These are phyloP conservation scores for Rhizopogon vesiculosus DNA, from an alignment of 768 basidiomycete species.

Conservation along the genomic window DNA sequence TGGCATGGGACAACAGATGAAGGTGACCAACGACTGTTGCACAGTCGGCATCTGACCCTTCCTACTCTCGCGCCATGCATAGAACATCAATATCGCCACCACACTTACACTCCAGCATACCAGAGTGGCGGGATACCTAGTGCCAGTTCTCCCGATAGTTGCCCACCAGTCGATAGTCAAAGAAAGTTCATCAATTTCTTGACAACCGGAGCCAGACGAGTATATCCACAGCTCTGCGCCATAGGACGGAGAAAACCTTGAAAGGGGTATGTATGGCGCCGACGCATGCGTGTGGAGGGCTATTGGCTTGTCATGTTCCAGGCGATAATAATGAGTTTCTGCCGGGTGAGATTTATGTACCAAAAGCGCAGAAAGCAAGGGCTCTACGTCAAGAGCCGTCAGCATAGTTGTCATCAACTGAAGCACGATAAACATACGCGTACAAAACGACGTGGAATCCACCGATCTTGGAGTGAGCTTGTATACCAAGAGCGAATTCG, in stretches of 20 bases:
- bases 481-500: constrained; percentile 65
- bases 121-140: constrained; percentile 71
- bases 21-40: constrained; percentile 42
- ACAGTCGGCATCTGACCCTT: constrained; percentile 38
- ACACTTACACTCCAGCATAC: constrained; percentile 73
- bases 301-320: constrained; percentile 26
- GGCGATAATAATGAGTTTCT: constrained; percentile 68
- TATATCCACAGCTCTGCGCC: constrained; percentile 58
- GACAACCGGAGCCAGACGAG: constrained; percentile 50
- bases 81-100: constrained; percentile 52
- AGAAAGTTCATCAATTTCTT: constrained; percentile 29
- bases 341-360: constrained; percentile 51
- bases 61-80: constrained; percentile 37
- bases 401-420: background rate
- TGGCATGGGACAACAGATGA: constrained; percentile 34
- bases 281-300: constrained; percentile 62
- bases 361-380: constrained; percentile 61
- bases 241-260: constrained; percentile 10
- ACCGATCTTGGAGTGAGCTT: constrained; percentile 34
- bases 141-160: constrained; percentile 64
- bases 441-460: constrained; percentile 18
- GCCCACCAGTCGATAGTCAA: constrained; percentile 68
- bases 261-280: constrained; percentile 55
- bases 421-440: constrained; percentile 15
- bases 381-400: constrained; percentile 32